phyloP scores from a whole-genome alignment of 768 basidiomycete species.

The Mycena polygramma region DNA sequence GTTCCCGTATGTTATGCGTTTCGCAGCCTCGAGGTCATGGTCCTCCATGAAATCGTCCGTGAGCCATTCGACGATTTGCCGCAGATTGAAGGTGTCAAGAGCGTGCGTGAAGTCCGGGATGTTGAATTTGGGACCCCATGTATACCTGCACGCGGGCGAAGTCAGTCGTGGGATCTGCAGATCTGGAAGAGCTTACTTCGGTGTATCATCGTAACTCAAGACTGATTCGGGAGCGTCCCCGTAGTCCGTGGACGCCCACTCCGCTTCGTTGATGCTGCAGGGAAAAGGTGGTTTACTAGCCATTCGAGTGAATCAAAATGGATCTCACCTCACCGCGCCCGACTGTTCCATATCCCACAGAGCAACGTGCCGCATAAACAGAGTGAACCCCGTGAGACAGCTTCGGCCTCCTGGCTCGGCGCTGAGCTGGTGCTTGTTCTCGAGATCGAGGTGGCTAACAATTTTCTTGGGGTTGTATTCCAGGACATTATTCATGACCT shows the following conservation, averaged over 20 bases:
- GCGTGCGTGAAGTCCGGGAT: background rate
- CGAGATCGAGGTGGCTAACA: slow-evolving; percentile 6
- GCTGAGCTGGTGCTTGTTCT: slow-evolving; percentile 25
- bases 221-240: too few relatives aligned
- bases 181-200: background rate
- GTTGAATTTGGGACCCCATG: slow-evolving; percentile 12
- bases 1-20: background rate
- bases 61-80: background rate
- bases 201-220: slow-evolving; percentile 17
- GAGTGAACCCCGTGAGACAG: slow-evolving; percentile 23
- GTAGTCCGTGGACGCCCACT: slow-evolving; percentile 15
- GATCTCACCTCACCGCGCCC: slow-evolving; percentile 12
- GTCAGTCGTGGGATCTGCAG: background rate
- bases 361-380: slow-evolving; percentile 31
- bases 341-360: slow-evolving; percentile 22
- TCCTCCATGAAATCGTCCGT: background rate
- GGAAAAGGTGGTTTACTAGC: too few relatives aligned
- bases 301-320: background rate
- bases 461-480: background rate
- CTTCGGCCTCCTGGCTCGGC: slow-evolving; percentile 23
- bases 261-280: background rate
- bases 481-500: background rate
- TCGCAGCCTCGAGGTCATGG: background rate
- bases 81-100: background rate
- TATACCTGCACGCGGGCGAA: background rate